Evolutionary conservation across 2,329 filamentous ascomycete genomes (phyloP), one percentile per base, ranked within the genome.

Genomic region (Fonsecaea pedrosoi): DNA sequence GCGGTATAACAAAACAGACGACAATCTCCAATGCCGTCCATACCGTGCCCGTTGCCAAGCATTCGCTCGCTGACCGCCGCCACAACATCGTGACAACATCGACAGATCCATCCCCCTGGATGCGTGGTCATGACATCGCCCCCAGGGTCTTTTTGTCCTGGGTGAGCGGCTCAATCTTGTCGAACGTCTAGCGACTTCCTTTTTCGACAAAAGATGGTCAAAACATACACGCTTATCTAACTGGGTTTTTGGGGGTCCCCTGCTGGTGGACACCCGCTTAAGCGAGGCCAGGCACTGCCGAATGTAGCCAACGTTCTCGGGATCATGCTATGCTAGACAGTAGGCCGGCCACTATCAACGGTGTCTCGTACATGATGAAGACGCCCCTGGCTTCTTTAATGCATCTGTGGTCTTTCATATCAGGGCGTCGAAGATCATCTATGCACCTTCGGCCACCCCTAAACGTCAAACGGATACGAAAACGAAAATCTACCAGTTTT

Each of bases 151-250:
- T 50, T 50, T 50, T 50, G 45, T 25, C 25, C 45, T 50, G 10
- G 18, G 7, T 50, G 18, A 4, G 18, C 45, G 7, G 45, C 21
- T 50, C 45, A 30, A 50, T 21, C 45, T 7, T 30, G 45, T 50
- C 21, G 12, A 21, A 8, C 45, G 18, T 50, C 10, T 50, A 50
- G 45, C 45, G 45, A 30, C 45, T 50, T 25, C 45, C 12, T 9
- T 25, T 13, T 50, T 50, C 21, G 45, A 50, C 18, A 18, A 50
- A 50, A 30, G 45, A 30, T 8, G 8, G 10, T 21, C 12, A 50
- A 48, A 50, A 50, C 18, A 50, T 25, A 10, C n/a, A 21, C 25
- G 45, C 45, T 50, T 50, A 50, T 25, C 45, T 50, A 50, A 50
- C n/a, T 10, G 21, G 10, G 25, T 25, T 50, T 48, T 50, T 50